Base-by-base conservation (phyloP, 352 stramenopile species). In the Pythium insidiosum region DNA sequence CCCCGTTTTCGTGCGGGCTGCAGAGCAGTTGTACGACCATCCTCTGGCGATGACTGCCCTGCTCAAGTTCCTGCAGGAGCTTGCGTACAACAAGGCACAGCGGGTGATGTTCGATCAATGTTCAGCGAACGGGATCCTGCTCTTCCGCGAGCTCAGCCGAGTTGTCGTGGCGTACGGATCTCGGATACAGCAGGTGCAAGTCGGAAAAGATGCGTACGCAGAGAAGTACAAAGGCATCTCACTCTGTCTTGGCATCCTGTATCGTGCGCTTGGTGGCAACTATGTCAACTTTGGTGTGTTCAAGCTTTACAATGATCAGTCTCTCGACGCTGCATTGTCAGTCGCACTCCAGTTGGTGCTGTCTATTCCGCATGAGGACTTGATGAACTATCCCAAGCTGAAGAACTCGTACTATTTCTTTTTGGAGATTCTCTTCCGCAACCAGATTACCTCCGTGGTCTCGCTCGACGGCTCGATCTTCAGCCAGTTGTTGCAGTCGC, bases 281-380 rank as follows among this genome's bases (percentile, higher is more conserved):
- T 99, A 99, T 61, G 95, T 98, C 41, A 98, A 98, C 62, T 99
- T 99, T 66, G 96, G 96, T 45, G 96, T 99, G 19, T 99, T 99
- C 69, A 90, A 96, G 59, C 70, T 99, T 30, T 99, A 99, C 72
- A 97, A 98, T 53, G 96, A 99, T 71, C 75, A 91, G 55, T 91
- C 81, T 20, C 58, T 90, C 29, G 91, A 98, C 47, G 96, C 94
- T 62, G 88, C 95, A 18, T 61, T 99, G 19, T 91, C 98, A 57
- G 83, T 98, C 22, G 89, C 86, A 15, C 54, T 99, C 48, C 84
- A 98, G 55, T 78, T 99, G 58, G 81, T 94, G 26, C 69, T 98
- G 16, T 95, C 82, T 29, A 97, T 99, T 37, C 95, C 96, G 16
- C 68, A 98, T 36, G 88, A 97, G 40, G 94, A 99, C 58, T 67